Percentiles rank a stretch among this genome's conserved stretches.
These are phyloP conservation scores for Stentor coeruleus DNA, from an alignment of 73 alveolate genomes.

Conservation along the genomic window DNA sequence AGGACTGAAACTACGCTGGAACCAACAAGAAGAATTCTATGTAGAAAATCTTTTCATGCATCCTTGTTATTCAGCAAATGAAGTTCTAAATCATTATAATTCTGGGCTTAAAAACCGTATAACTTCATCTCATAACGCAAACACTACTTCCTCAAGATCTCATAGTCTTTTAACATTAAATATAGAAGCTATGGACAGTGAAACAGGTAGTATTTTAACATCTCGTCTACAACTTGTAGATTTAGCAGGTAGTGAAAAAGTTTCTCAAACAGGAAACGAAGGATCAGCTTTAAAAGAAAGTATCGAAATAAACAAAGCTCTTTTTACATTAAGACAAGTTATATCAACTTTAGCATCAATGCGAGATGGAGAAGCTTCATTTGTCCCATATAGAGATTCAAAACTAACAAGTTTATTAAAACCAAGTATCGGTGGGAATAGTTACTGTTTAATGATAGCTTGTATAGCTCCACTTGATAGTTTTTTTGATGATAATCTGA, in stretches of 20 bases:
- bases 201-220: slow-evolving; percentile 38
- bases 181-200: slow-evolving; percentile 52
- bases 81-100: slow-evolving; percentile 72
- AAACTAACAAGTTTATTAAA: slow-evolving; percentile 83
- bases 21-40: slow-evolving; percentile 90
- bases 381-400: slow-evolving; percentile 82
- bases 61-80: slow-evolving; percentile 91
- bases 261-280: slow-evolving; percentile 64
- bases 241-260: slow-evolving; percentile 92
- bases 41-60: slow-evolving; percentile 92
- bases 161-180: slow-evolving; percentile 96
- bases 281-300: slow-evolving; percentile 90
- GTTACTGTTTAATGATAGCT: slow-evolving; percentile 71
- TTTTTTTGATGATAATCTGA: slow-evolving; percentile 64
- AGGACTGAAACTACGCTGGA: slow-evolving; percentile 81
- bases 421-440: slow-evolving; percentile 87
- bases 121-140: slow-evolving; percentile 88
- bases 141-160: slow-evolving; percentile 88
- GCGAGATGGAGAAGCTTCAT: slow-evolving; percentile 59
- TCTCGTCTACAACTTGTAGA: slow-evolving; percentile 71
- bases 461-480: slow-evolving; percentile 71
- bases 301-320: slow-evolving; percentile 78
- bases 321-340: slow-evolving; percentile 75
- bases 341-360: slow-evolving; percentile 60
- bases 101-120: slow-evolving; percentile 82